A percentile compares a stretch with the other conserved stretches of the same genome.
These are phyloP conservation scores for Tricholoma saponaceum DNA, from an alignment of 768 basidiomycete genomes.

Conservation along the genomic window DNA sequence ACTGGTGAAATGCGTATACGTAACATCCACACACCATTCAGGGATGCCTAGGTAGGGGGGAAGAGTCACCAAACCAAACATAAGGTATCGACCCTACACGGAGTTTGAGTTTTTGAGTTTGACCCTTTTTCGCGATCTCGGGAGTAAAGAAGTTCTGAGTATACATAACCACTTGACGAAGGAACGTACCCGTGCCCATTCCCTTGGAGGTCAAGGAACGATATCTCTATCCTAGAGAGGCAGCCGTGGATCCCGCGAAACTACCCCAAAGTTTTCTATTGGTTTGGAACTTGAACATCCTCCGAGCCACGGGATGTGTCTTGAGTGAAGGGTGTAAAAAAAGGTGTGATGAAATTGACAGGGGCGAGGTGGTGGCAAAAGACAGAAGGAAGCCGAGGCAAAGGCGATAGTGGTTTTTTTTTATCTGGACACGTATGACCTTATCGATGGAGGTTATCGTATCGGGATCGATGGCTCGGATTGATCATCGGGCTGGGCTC, in stretches of 20 bases:
- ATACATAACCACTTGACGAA: not conserved
- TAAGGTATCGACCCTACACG: not conserved
- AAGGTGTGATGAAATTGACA: not conserved
- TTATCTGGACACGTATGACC: not conserved
- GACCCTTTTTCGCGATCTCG: not conserved
- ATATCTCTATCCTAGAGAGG: not conserved
- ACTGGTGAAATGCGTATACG: not conserved
- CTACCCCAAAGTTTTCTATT: not conserved
- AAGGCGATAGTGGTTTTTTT: not conserved
- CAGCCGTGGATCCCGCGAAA: not conserved
- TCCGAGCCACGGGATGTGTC: not conserved
- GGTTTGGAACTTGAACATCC: not conserved
- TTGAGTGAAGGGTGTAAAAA: not conserved
- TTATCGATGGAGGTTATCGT: not conserved
- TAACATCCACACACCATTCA: not conserved
- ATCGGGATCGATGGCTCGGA: not conserved
- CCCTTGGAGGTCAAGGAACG: not conserved
- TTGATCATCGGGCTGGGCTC: not conserved
- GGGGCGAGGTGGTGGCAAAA: not conserved
- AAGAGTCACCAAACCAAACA: not conserved
- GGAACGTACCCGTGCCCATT: not conserved
- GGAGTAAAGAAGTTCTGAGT: not conserved
- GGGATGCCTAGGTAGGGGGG: not conserved
- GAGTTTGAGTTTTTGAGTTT: not conserved
- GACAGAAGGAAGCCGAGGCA: not conserved